Percentiles rank a stretch among this genome's conserved stretches.
These are phyloP conservation scores for Tarenaya hassleriana DNA, from an alignment of 345 rosid species.

Conservation along the genomic window DNA sequence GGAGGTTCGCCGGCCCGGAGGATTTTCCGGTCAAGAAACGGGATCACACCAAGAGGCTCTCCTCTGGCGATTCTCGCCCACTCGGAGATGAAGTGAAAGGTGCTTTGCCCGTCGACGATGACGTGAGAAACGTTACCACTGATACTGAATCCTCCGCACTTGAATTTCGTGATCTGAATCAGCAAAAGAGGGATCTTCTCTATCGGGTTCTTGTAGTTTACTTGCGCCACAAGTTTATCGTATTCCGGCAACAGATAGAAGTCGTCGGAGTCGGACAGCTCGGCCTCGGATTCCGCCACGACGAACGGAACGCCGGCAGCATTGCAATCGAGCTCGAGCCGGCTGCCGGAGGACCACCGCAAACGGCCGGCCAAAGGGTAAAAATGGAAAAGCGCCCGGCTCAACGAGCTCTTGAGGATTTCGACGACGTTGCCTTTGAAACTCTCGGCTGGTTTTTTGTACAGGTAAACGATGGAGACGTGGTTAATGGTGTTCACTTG, in stretches of 20 bases:
- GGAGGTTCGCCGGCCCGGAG: conserved; percentile 37
- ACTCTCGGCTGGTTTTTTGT: conserved; percentile 26
- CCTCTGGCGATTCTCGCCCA: conserved; percentile 52
- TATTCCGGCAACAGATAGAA: conserved; percentile 29
- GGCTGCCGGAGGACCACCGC: conserved; percentile 36
- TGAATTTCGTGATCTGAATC: conserved; percentile 49
- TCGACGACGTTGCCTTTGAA: conserved; percentile 28
- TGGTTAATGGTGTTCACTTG: conserved; percentile 49
- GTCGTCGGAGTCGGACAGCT: conserved; percentile 34
- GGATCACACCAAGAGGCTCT: conserved; percentile 22
- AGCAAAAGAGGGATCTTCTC: conserved; percentile 38
- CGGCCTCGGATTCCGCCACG: conserved; percentile 38
- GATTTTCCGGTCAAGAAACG: conserved; percentile 39
- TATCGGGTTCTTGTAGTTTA: conserved; percentile 40
- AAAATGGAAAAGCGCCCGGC: conserved; percentile 35
- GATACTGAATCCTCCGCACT: conserved; percentile 46
- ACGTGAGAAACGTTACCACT: conserved; percentile 45
- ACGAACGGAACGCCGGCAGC: conserved; percentile 33
- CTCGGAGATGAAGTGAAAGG: conserved; percentile 43
- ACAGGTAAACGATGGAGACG: conserved; percentile 57
- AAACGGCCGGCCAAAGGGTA: conserved; percentile 64
- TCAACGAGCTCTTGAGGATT: conserved; percentile 35
- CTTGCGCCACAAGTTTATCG: conserved; percentile 32
- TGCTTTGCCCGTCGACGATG: conserved; percentile 49
- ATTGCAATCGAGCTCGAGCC: conserved; percentile 47